Percentiles rank a stretch among this genome's conserved stretches.
Evolutionary conservation across 2,329 filamentous ascomycete genomes (phyloP).

Genomic region (Tolypocladium inflatum): DNA sequence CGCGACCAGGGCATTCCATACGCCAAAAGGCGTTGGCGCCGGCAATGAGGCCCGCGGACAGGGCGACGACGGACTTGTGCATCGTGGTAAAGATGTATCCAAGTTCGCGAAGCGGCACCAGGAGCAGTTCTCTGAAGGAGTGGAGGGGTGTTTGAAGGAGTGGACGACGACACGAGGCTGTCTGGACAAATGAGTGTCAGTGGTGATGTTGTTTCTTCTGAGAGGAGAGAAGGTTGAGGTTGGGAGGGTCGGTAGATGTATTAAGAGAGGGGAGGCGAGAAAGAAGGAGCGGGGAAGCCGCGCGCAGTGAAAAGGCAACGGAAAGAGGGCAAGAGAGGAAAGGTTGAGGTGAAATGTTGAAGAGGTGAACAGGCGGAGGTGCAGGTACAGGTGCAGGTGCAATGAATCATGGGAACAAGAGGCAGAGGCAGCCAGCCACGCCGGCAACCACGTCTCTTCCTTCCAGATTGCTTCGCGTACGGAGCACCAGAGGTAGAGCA

Average conservation of each 20-base stretch:
- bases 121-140: slow-evolving; percentile 5
- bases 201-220: neutral
- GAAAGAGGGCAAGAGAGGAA: neutral
- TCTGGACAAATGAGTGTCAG: slow-evolving; percentile 17
- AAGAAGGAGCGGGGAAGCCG: neutral
- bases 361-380: neutral
- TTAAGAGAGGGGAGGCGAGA: neutral
- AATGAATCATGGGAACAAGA: neutral
- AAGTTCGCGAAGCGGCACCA: slow-evolving; percentile 10
- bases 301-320: neutral
- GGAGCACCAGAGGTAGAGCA: neutral
- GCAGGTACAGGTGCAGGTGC: neutral
- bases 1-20: slow-evolving; percentile 68
- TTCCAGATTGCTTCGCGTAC: neutral
- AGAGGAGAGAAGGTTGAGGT: neutral
- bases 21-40: slow-evolving; percentile 70
- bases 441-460: neutral
- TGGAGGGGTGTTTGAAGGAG: slow-evolving; percentile 13
- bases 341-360: neutral
- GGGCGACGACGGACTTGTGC: slow-evolving; percentile 21
- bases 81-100: slow-evolving; percentile 17
- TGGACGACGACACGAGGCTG: slow-evolving; percentile 24
- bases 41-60: slow-evolving; percentile 23
- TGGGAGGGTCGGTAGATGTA: neutral
- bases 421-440: neutral